These are phyloP conservation scores for Cucurbita ficifolia DNA, from an alignment of 306 rosid genomes.

Conservation along the genomic window DNA sequence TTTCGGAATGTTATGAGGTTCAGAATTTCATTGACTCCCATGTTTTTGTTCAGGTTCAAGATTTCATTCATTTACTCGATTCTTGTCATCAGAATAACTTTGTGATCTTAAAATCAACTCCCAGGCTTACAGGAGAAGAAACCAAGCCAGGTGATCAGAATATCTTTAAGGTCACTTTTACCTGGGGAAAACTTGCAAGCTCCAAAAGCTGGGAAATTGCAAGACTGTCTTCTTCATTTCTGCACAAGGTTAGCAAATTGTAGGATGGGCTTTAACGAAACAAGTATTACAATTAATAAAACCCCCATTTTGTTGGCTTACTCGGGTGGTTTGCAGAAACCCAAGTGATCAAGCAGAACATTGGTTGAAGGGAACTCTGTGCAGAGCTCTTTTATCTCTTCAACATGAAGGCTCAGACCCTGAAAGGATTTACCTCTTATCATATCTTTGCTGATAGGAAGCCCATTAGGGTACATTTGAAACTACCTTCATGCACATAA, in stretches of 20 bases:
- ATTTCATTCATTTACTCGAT: not conserved
- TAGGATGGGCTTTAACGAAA: not conserved
- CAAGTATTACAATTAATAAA: not conserved
- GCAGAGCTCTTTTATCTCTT: conserved; percentile 78
- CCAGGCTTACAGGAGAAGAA: not conserved
- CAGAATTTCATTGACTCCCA: no score
- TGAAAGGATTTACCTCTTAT: conserved; percentile 18
- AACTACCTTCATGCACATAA: conserved; percentile 79
- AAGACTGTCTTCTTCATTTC: conserved; percentile 52
- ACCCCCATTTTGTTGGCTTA: conserved; percentile 17
- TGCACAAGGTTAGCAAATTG: conserved; percentile 9
- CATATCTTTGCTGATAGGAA: not conserved
- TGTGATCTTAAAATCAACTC: not conserved
- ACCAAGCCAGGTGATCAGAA: not conserved
- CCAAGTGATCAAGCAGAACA: conserved; percentile 74
- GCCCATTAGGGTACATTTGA: not conserved
- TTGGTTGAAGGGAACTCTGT: conserved; percentile 63
- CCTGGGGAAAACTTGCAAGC: conserved; percentile 80
- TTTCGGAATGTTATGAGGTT: no score
- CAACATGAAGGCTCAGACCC: conserved; percentile 59
- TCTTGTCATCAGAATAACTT: not conserved
- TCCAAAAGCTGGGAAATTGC: conserved; percentile 49
- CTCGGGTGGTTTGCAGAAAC: conserved; percentile 79
- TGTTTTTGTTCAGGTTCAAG: no score
- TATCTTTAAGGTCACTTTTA: conserved; percentile 11